Evolutionary conservation across 2,329 filamentous ascomycete species (phyloP).

Genomic region (Fusarium sp.): DNA sequence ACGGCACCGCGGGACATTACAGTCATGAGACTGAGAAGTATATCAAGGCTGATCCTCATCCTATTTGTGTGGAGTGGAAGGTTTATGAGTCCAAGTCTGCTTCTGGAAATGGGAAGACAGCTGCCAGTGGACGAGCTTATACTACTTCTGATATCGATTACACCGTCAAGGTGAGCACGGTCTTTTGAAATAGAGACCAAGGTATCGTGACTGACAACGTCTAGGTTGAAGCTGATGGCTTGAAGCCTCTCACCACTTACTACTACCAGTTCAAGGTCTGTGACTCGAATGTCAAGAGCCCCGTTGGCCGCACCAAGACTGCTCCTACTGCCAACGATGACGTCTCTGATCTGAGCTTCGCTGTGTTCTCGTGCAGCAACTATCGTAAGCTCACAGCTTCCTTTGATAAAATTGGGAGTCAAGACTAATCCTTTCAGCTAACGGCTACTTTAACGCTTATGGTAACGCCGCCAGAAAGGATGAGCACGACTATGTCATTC

Average conservation of each 20-base stretch:
- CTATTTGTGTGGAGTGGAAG: conserved; percentile 75
- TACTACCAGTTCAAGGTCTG: conserved; percentile 78
- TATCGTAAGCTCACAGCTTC: conserved; percentile 52
- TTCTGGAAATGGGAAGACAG: conserved; percentile 50
- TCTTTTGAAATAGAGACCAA: accelerated
- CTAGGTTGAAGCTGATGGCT: conserved; percentile 70
- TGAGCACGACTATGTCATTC: conserved; percentile 68
- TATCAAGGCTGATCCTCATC: conserved; percentile 52
- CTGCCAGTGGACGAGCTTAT: conserved; percentile 68
- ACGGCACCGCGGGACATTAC: conserved; percentile 56
- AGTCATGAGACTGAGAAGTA: conserved; percentile 59
- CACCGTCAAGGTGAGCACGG: conserved; percentile 69
- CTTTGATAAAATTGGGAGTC: background rate
- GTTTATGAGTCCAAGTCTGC: conserved; percentile 57
- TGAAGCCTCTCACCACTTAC: conserved; percentile 73
- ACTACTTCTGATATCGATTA: conserved; percentile 81
- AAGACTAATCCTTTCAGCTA: conserved; percentile 10
- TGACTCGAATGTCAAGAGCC: conserved; percentile 67
- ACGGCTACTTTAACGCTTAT: conserved; percentile 69
- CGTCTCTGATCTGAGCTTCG: conserved; percentile 68
- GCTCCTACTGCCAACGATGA: conserved; percentile 67
- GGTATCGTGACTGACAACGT: background rate
- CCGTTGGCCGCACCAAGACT: conserved; percentile 76
- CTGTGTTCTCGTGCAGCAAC: conserved; percentile 78
- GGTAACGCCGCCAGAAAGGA: conserved; percentile 69